Evolutionary conservation across 1,284 basidiomycete species (phyloP), one percentile per base, ranked within the genome.

Genomic region (Pascua sp.): DNA sequence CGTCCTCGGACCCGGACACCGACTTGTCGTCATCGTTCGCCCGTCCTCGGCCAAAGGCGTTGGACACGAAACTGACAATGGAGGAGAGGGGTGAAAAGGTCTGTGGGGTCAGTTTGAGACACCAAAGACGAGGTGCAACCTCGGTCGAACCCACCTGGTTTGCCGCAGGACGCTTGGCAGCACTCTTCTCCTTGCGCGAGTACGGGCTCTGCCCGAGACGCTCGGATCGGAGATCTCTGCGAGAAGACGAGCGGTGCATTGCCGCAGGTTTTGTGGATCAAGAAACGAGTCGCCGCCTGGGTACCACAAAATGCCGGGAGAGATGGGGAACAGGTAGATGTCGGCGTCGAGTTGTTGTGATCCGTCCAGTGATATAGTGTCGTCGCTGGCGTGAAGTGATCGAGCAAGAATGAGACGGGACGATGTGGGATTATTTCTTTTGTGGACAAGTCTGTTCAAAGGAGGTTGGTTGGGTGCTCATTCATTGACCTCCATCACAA

Each of bases 1-100:
- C 63, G 51, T 76, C 73, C 47, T 76, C 72, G 41, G 68, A 70
- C 2, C 72, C 73, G 12, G 71, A 72, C 39, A 71, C 67, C 0
- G 72, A 73, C 17, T 49, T 56, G 42, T 62, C 59, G 24, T 70
- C 67, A 16, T 50, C 50, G 37, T 63, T 59, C 7, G 55, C 48
- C 12, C 41, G 41, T 2, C 49, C 49, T 8, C 16, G 18, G 18
- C 61, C 58, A 49, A 72, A 69, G 2, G 67, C 66, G 3, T 63
- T 60, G 10, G 71, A 60, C 24, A 70, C 64, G 40, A 65, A 69
- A 47, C 48, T 65, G 44, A 65, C 45, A 8, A 70, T 57, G 0
- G 58, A 66, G 42, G 56, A 53, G 12, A 38, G 18, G 16, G 47
- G 47, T 13, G 47, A 48, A 32, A 48, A 36, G 9, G 45, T 37